These are phyloP conservation scores for Glonium stellatum DNA, from an alignment of 495 filamentous ascomycete genomes.

Conservation along the genomic window DNA sequence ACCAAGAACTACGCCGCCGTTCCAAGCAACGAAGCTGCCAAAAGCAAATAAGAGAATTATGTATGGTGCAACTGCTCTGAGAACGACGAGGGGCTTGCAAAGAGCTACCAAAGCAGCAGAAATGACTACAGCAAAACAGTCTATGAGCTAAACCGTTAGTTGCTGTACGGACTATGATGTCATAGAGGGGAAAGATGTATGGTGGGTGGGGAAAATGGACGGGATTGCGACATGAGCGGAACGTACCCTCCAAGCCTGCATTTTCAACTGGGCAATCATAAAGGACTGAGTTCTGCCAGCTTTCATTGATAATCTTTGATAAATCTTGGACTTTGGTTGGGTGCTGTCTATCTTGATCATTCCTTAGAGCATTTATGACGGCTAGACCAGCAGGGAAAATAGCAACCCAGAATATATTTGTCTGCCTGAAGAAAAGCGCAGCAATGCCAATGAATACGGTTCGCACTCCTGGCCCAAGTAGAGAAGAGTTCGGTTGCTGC, in stretches of 20 bases:
- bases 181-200: too few relatives aligned
- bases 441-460: constrained; percentile 46
- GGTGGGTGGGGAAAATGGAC: too few relatives aligned
- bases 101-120: constrained; percentile 55
- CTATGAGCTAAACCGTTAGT: constrained; percentile 33
- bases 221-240: constrained; percentile 20
- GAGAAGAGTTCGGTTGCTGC: neutral
- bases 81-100: constrained; percentile 42
- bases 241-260: constrained; percentile 40
- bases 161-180: neutral
- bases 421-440: constrained; percentile 76
- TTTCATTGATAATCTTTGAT: neutral
- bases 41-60: constrained; percentile 62
- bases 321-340: neutral
- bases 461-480: neutral
- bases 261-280: constrained; percentile 52
- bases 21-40: constrained; percentile 70
- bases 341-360: constrained; percentile 30
- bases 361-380: constrained; percentile 38
- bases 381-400: constrained; percentile 76
- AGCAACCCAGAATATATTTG: constrained; percentile 93
- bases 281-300: constrained; percentile 37
- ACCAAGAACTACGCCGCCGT: constrained; percentile 88
- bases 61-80: constrained; percentile 57
- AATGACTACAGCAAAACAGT: constrained; percentile 52